Evolutionary conservation across 805 yeast species (phyloP), one percentile per base, ranked within the genome.

Genomic region (Hanseniaspora pseudoguilliermondii): DNA sequence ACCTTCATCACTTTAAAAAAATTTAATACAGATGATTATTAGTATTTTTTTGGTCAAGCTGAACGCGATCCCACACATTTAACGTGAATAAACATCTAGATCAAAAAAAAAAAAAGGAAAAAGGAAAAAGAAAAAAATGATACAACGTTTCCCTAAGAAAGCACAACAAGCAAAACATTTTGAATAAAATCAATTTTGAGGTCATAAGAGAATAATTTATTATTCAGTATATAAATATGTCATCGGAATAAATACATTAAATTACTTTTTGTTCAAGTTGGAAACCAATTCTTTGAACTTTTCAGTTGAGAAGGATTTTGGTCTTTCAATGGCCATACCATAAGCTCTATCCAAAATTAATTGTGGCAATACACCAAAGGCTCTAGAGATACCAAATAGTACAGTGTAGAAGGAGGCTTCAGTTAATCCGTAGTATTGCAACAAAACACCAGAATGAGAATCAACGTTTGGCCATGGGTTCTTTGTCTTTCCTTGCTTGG

Each of bases 381-480:
- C 90, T 73, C 95, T 83, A 52, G 91, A 77, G 57, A 85, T 93
- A 76, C 91, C 93, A 71, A 85, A 85, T 69, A 85, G 73, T 43
- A 85, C 95, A 54, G 93, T 86, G 79, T 85, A 85, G 82, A 83
- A 86, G 46, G 86, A 79, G 65, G 81, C 81, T 76, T 85, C 88
- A 57, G 84, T 83, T 67, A 85, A 74, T 64, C 95, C 95, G 75
- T 85, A 85, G 79, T 86, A 82, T 73, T 85, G 90, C 71, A 85
- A 77, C 64, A 86, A 73, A 60, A 84, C 88, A 74, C 95, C 95
- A 51, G 91, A 84, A 74, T 83, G 88, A 55, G 93, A 83, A 73
- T 85, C 95, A 62, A 85, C 95, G 69, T 85, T 85, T 73, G 95
- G 93, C 89, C 89, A 85, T 73, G 93, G 93, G 80, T 85, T 85